phyloP scores from a whole-genome alignment of 331 rosid genomes.

The Malus hybrid region DNA sequence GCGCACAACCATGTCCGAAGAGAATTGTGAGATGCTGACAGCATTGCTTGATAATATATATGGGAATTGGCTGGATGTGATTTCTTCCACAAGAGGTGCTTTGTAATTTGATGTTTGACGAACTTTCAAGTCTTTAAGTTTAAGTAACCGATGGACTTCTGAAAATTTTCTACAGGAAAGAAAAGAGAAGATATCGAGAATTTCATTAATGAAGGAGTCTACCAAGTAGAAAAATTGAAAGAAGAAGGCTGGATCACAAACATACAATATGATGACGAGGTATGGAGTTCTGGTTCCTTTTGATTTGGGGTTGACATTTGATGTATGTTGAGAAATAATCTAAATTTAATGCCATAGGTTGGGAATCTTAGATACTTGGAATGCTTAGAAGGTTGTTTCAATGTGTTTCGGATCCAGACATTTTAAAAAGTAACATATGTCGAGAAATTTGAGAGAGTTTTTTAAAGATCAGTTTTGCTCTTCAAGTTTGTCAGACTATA shows the following conservation, averaged over 20 bases:
- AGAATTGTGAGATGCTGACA: slow-evolving; percentile 91
- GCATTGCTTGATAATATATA: slow-evolving; percentile 81
- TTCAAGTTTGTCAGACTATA: not conserved
- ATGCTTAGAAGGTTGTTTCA: slow-evolving; percentile 8
- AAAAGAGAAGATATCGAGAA: slow-evolving; percentile 61
- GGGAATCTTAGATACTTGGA: not conserved
- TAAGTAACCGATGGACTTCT: slow-evolving; percentile 9
- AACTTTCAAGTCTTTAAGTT: slow-evolving; percentile 9
- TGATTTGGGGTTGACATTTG: slow-evolving; percentile 2
- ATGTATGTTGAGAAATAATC: not conserved
- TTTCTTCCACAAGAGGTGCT: slow-evolving; percentile 73
- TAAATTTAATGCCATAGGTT: not conserved
- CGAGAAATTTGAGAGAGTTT: not conserved
- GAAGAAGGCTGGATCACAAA: slow-evolving; percentile 85
- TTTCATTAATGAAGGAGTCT: slow-evolving; percentile 78
- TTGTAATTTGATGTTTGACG: slow-evolving; percentile 20
- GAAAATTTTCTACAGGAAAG: slow-evolving; percentile 46
- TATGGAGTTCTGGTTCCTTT: slow-evolving; percentile 19
- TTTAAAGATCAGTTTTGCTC: not conserved
- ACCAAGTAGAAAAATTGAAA: slow-evolving; percentile 73
- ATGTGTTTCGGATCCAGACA: not conserved
- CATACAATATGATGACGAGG: slow-evolving; percentile 84
- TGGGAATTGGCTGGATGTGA: slow-evolving; percentile 78
- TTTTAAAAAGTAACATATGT: not conserved
- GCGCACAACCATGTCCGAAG: slow-evolving; percentile 70